phyloP scores from a whole-genome alignment of 768 basidiomycete genomes.

The Trametes gibbosa region DNA sequence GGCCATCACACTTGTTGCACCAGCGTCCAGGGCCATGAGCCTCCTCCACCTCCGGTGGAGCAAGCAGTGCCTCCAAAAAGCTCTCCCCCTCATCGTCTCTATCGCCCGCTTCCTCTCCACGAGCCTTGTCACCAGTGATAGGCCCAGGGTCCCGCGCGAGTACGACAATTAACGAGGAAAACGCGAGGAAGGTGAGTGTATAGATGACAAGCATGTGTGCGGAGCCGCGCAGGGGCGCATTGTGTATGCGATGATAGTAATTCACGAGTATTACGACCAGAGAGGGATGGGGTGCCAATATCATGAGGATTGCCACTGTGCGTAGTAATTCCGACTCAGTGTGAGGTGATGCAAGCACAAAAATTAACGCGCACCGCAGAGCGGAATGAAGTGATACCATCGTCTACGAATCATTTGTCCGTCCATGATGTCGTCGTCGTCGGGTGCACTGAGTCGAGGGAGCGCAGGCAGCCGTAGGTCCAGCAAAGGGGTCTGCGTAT shows the following conservation, averaged over 20 bases:
- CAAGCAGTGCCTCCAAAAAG: slow-evolving; percentile 61
- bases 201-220: slow-evolving; percentile 61
- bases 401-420: slow-evolving; percentile 1
- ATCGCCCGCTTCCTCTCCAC: slow-evolving; percentile 20
- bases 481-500: slow-evolving; percentile 8
- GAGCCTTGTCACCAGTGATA: slow-evolving; percentile 29
- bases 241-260: slow-evolving; percentile 58
- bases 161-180: slow-evolving; percentile 72
- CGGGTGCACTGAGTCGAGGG: slow-evolving; percentile 5
- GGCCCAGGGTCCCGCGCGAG: slow-evolving; percentile 75
- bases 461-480: slow-evolving; percentile 12
- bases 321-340: not conserved
- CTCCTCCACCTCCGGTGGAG: slow-evolving; percentile 42
- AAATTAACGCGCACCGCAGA: slow-evolving; percentile 9
- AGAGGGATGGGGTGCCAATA: slow-evolving; percentile 75
- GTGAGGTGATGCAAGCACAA: not conserved
- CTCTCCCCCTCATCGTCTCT: slow-evolving; percentile 37
- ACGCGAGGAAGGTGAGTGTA: slow-evolving; percentile 62
- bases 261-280: slow-evolving; percentile 63
- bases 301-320: slow-evolving; percentile 49
- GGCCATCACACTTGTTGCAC: slow-evolving; percentile 78
- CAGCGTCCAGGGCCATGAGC: slow-evolving; percentile 52
- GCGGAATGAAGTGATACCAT: slow-evolving; percentile 23
- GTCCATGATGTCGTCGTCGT: slow-evolving; percentile 18
- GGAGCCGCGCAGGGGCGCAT: slow-evolving; percentile 44